Evolutionary conservation across 2,329 filamentous ascomycete species (phyloP).

Genomic region (Diaporthe caulivora): DNA sequence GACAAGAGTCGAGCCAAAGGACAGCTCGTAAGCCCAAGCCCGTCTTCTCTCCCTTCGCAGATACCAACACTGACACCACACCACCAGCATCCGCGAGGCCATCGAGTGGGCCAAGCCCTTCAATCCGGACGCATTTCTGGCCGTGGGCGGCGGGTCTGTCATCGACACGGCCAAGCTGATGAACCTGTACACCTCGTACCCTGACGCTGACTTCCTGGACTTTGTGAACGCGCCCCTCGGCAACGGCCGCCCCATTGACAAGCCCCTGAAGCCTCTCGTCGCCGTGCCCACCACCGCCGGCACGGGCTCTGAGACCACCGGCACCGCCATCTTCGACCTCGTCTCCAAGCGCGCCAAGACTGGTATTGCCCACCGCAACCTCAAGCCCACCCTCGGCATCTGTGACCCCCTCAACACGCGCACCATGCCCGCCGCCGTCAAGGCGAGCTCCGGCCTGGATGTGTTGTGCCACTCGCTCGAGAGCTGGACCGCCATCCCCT

Average conservation of each 20-base stretch:
- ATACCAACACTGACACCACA: conserved; percentile 12
- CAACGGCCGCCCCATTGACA: conserved; percentile 81
- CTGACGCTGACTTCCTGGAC: conserved; percentile 93
- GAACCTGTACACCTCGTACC: conserved; percentile 94
- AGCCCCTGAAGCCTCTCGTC: conserved; percentile 79
- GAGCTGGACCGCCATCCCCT: conserved; percentile 98
- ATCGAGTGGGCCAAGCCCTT: conserved; percentile 88
- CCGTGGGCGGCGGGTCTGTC: conserved; percentile 92
- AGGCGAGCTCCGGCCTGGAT: conserved; percentile 91
- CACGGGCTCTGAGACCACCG: conserved; percentile 93
- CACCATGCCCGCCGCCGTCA: conserved; percentile 95
- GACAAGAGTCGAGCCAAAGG: conserved; percentile 91
- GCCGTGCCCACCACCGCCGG: conserved; percentile 89
- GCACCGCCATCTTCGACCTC: conserved; percentile 97
- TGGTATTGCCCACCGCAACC: conserved; percentile 92
- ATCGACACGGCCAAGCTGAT: conserved; percentile 99
- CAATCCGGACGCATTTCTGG: conserved; percentile 88
- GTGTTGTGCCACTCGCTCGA: conserved; percentile 96
- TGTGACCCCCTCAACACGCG: conserved; percentile 88
- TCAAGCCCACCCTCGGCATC: conserved; percentile 95
- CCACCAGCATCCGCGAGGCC: conserved; percentile 66
- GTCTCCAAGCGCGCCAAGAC: conserved; percentile 93
- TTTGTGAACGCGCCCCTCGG: conserved; percentile 97
- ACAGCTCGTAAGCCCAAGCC: conserved; percentile 76
- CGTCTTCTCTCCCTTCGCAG: not conserved